phyloP scores from a whole-genome alignment of 2,329 filamentous ascomycete species.

The Colletotrichum sp. region DNA sequence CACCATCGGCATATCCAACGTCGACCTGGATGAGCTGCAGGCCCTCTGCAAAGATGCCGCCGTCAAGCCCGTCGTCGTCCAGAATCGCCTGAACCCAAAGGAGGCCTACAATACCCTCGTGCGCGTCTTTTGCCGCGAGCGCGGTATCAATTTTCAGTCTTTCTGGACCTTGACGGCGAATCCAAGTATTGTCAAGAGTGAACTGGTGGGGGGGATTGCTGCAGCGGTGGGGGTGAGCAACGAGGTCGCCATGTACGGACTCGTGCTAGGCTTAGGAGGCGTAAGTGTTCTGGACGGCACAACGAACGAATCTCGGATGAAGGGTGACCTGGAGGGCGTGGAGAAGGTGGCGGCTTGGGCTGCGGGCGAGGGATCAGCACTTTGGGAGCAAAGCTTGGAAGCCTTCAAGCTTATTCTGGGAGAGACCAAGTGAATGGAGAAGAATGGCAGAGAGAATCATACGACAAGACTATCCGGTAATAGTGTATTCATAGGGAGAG shows the following conservation, averaged over 20 bases:
- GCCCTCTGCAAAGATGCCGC: conserved; percentile 50
- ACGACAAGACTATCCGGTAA: not conserved
- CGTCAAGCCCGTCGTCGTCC: conserved; percentile 63
- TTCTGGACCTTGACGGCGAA: conserved; percentile 62
- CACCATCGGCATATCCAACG: conserved; percentile 78
- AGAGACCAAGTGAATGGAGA: conserved; percentile 7
- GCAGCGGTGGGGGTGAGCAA: conserved; percentile 36
- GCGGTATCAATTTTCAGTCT: conserved; percentile 52
- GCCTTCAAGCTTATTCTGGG: conserved; percentile 46
- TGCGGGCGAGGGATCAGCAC: conserved; percentile 42
- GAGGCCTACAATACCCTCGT: conserved; percentile 66
- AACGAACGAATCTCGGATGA: conserved; percentile 51
- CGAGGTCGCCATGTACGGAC: conserved; percentile 50
- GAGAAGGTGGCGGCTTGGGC: conserved; percentile 47
- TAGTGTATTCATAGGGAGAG: not conserved
- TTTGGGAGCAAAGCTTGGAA: conserved; percentile 54
- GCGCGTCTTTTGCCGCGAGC: conserved; percentile 53
- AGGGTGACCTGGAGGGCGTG: conserved; percentile 50
- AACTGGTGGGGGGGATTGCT: conserved; percentile 58
- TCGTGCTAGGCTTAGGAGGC: conserved; percentile 52
- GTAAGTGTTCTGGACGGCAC: conserved; percentile 53
- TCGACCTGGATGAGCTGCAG: conserved; percentile 61
- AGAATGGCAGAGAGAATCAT: not conserved
- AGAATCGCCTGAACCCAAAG: conserved; percentile 73
- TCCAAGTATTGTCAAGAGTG: conserved; percentile 36